Conservation (phyloP, 202 grass and related monocot species). For the Miscanthus sacchariflorus region DNA sequence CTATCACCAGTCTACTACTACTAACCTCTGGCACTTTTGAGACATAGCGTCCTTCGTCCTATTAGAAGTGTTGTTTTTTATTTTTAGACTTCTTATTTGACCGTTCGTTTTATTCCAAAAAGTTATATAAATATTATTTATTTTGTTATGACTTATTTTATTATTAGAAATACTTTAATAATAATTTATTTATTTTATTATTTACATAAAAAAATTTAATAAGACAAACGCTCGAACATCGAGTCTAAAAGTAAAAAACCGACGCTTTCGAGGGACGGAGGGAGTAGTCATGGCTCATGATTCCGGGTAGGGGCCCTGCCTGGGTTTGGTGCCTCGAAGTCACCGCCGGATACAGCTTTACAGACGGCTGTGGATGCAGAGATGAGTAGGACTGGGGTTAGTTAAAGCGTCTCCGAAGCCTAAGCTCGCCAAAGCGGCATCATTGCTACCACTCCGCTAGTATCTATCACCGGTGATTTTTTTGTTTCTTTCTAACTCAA, state of each 20-base stretch:
- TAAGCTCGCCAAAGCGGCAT: constrained; percentile 21
- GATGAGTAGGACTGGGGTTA: constrained; percentile 42
- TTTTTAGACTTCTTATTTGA: too few species aligned
- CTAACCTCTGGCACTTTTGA: background rate
- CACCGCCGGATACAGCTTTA: constrained; percentile 39
- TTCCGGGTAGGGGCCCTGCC: constrained; percentile 36
- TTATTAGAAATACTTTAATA: too few species aligned
- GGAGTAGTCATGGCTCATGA: constrained; percentile 36
- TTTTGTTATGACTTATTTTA: too few species aligned
- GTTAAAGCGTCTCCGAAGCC: constrained; percentile 48
- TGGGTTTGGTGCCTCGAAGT: constrained; percentile 63
- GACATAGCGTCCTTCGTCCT: background rate
- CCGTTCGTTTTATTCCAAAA: too few species aligned
- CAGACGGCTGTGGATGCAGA: constrained; percentile 44
- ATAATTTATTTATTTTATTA: too few species aligned
- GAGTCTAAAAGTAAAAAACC: too few species aligned
- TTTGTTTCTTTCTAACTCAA: constrained; percentile 45
- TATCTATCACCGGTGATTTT: constrained; percentile 40
- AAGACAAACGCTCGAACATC: too few species aligned
- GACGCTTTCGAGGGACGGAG: too few species aligned
- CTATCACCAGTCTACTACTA: background rate
- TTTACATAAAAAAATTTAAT: too few species aligned
- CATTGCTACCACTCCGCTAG: constrained; percentile 50
- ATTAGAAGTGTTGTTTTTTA: too few species aligned
- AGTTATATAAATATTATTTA: too few species aligned